A percentile compares a stretch with the other conserved stretches of the same genome.
These are phyloP conservation scores for Xylariaceae sp. DNA, from an alignment of 2,329 filamentous ascomycete genomes.

Conservation along the genomic window DNA sequence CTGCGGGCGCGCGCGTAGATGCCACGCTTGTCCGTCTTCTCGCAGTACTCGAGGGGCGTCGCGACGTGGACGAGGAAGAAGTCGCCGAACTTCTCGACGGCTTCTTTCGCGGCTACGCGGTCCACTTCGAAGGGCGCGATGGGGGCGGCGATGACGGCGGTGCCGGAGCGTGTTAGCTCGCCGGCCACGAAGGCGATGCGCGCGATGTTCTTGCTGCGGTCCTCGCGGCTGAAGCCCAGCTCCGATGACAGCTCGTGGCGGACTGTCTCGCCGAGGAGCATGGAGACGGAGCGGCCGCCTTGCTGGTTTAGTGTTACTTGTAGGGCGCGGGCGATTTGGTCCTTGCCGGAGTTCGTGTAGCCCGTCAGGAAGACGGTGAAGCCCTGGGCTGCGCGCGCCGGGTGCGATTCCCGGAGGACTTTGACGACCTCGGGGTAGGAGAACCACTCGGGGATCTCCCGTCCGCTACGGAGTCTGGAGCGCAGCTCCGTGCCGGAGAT, in stretches of 20 bases:
- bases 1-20: slow-evolving; percentile 80
- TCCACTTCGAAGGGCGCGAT: slow-evolving; percentile 89
- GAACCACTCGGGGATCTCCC: slow-evolving; percentile 98
- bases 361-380: slow-evolving; percentile 99
- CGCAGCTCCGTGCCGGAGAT: slow-evolving; percentile 90
- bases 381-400: slow-evolving; percentile 83
- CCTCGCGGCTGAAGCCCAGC: slow-evolving; percentile 89
- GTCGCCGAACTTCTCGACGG: slow-evolving; percentile 81
- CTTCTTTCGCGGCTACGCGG: slow-evolving; percentile 73
- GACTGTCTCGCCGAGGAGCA: slow-evolving; percentile 93
- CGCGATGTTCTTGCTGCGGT: slow-evolving; percentile 91
- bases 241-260: slow-evolving; percentile 90
- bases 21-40: slow-evolving; percentile 92
- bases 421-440: slow-evolving; percentile 98
- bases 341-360: slow-evolving; percentile 95
- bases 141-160: slow-evolving; percentile 92
- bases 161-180: slow-evolving; percentile 88
- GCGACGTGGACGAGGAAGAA: slow-evolving; percentile 97
- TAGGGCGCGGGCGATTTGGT: slow-evolving; percentile 89
- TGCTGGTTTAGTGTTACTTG: slow-evolving; percentile 98
- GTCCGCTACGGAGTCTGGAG: slow-evolving; percentile 82
- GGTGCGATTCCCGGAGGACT: slow-evolving; percentile 94
- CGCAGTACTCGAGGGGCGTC: slow-evolving; percentile 85
- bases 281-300: slow-evolving; percentile 88
- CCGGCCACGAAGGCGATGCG: slow-evolving; percentile 95